Base-by-base conservation (phyloP, 495 filamentous ascomycete genomes). In the Hypoxylon crocopeplum region DNA sequence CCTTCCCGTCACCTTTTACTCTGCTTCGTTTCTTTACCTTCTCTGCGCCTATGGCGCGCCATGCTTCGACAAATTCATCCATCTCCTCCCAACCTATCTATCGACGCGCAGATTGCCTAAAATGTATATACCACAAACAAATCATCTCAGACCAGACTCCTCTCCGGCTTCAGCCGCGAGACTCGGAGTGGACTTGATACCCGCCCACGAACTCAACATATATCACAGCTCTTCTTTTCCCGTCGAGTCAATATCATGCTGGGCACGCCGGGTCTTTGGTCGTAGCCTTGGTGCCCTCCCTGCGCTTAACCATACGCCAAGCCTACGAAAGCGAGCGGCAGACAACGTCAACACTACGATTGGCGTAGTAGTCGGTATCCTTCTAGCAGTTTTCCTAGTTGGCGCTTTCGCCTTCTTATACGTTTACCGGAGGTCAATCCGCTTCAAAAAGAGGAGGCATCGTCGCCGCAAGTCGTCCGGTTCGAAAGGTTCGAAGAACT, bases 311-410 rank as follows among this genome's bases (percentile, higher is more conserved):
- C 56, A 39, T 33, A 16, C 41, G 10, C 27, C 51, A 7, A 48
- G 37, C 34, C 27, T 60, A 32, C 29, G 34, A 7, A 66, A 61
- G 41, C 45, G 62, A 38, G 16, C 55, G 16, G 42, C 24, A 32
- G 48, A 44, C 42, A 47, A 34, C 44, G 47, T 66, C 33, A 72
- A 74, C 42, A 61, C 62, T 44, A 74, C 63, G 1, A 74, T 74
- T 38, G 72, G 70, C 24, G 68, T 68, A 8, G 59, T 69, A 7
- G 72, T 73, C 49, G 72, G 71, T 19, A 48, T 76, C 33, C 56
- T 71, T 27, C 50, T 76, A 5, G 51, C 69, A 12, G 49, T 66
- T 5, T 76, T 76, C 40, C 30, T 74, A 8, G 45, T 44, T n/a
- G 68, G 55, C 10, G 37, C 60, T 21, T 56, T 64, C 19, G 67